Conservation (phyloP, 371 early-diverging fungal genomes). For the Conidiobolus incongruus region DNA sequence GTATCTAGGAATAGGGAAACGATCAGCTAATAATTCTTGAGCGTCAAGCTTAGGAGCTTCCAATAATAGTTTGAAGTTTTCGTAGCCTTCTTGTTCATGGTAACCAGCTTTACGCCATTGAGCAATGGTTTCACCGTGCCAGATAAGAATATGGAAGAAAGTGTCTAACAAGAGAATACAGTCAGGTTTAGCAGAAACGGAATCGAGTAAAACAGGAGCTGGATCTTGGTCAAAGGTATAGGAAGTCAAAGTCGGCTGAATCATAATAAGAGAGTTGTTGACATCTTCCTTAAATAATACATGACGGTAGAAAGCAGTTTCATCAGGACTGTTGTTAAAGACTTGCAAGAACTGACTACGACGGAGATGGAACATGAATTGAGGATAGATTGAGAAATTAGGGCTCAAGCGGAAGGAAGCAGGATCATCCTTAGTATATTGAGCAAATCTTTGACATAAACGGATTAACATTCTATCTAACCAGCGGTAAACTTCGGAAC, state of each 20-base stretch:
- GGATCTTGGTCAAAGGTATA: conserved; percentile 81
- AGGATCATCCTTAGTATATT: conserved; percentile 92
- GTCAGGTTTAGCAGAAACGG: conserved; percentile 91
- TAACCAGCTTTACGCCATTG: conserved; percentile 84
- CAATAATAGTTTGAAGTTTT: conserved; percentile 80
- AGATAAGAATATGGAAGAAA: conserved; percentile 93
- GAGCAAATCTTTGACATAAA: conserved; percentile 92
- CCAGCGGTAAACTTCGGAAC: conserved; percentile 96
- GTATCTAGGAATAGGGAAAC: conserved; percentile 98
- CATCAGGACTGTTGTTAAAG: conserved; percentile 98
- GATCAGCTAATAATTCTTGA: conserved; percentile 67
- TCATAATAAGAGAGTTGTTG: conserved; percentile 94
- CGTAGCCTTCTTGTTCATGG: conserved; percentile 80
- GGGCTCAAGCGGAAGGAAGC: conserved; percentile 76
- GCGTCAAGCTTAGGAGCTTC: conserved; percentile 82
- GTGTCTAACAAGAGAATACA: conserved; percentile 93
- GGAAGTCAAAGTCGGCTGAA: conserved; percentile 93
- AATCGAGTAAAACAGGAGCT: conserved; percentile 92
- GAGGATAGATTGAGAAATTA: conserved; percentile 96
- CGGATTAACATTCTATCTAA: conserved; percentile 97
- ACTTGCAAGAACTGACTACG: conserved; percentile 97
- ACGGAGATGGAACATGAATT: conserved; percentile 99
- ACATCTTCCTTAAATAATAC: conserved; percentile 86
- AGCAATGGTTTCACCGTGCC: conserved; percentile 83
- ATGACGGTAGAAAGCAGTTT: conserved; percentile 95